Evolutionary conservation across 768 basidiomycete species (phyloP), one percentile per base, ranked within the genome.

Genomic region (Porphyrellus cyaneotinctus): DNA sequence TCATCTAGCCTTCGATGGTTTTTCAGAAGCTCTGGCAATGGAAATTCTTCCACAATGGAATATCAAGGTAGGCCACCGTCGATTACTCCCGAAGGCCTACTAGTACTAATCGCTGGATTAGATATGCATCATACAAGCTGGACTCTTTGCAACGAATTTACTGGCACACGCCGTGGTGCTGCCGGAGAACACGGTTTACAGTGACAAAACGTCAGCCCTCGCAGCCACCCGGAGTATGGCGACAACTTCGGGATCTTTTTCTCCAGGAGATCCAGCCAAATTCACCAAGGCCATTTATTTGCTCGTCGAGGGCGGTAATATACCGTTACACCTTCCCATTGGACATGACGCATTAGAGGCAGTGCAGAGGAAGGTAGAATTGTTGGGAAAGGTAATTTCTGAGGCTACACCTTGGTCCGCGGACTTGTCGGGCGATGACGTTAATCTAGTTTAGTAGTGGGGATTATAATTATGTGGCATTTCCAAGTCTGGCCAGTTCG

Each of bases 31-130:
- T 38, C 37, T 38, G 4, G n/a, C 36, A 9, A 22, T 4, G 13
- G 77, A 78, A 44, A 35, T 78, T 35, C 62, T 36, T 35, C 37
- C 37, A 20, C 9, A 22, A 28, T 23, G 42, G 42, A 43, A 44
- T 28, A 20, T 31, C 18, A 57, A 49, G 49, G 52, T 53, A 13
- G n/a, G 47, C 14, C 4, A 12, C 7, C 3, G 20, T 31, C 22
- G 3, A 37, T 13, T 14, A 8, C 6, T 10, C 23, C 42, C 36
- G 3, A n/a, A 36, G 6, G 30, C 18, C 45, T 26, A 18, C 18
- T 28, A 9, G 9, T 28, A 6, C n/a, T 22, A 10, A 22, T n/a
- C 6, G 20, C 9, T 20, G 42, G 23, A 30, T 11, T 23, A 63
- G 58, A 47, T 63, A 33, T 52, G 54, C 30, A 54, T 62, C 35